Conservation (phyloP, 177 flowering plant genomes). For the Vitis hybrid region DNA sequence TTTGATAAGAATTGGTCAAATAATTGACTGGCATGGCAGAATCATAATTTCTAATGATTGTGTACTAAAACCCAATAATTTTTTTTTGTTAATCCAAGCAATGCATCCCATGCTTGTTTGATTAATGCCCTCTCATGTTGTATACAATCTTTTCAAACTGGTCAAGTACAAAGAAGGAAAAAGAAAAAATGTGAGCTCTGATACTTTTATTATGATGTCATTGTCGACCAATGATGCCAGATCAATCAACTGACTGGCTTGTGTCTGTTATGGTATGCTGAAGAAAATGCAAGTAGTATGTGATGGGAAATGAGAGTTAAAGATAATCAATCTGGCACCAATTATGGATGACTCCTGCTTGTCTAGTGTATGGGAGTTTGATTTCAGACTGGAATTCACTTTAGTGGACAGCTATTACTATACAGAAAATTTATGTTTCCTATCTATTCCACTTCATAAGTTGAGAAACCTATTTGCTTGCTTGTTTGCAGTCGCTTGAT, state of each 20-base stretch:
- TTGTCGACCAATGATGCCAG: background rate
- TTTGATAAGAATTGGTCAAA: no score
- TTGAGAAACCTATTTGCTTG: slow-evolving; percentile 6
- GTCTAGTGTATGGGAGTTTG: background rate
- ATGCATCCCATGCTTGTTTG: background rate
- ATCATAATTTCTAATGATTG: no score
- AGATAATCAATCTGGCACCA: background rate
- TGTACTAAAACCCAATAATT: no score
- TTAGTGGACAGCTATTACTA: background rate
- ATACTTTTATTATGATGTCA: no score
- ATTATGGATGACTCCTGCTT: background rate
- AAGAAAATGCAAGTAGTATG: background rate
- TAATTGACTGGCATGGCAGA: no score
- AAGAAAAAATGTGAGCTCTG: no score
- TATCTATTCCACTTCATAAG: background rate
- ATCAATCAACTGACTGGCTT: background rate
- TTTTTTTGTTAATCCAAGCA: background rate
- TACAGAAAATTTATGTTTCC: background rate
- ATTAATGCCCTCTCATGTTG: no score
- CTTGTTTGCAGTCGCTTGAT: slow-evolving; percentile 67
- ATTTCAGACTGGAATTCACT: background rate
- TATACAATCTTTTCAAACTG: no score
- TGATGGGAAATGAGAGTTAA: background rate
- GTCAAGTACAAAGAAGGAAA: no score
- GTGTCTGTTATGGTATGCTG: background rate